phyloP scores from a whole-genome alignment of 2,329 filamentous ascomycete genomes.

The Daldinia eschscholtzii region DNA sequence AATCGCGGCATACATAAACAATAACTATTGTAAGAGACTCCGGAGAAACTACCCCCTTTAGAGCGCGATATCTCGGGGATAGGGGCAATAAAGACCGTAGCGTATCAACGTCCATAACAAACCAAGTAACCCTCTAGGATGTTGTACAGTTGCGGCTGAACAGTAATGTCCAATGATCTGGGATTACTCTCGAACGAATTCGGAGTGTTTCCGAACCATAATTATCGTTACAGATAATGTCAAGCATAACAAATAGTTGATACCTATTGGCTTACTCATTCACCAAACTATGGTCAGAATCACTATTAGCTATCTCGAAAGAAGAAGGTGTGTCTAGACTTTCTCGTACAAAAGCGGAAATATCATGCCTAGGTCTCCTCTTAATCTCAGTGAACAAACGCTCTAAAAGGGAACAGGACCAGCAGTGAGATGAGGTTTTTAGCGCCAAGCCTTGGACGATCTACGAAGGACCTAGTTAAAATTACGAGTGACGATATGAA shows the following conservation, averaged over 20 bases:
- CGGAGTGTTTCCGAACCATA: slow-evolving; percentile 4
- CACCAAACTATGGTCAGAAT: not conserved
- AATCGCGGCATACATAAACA: slow-evolving; percentile 16
- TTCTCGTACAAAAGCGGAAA: slow-evolving; percentile 1
- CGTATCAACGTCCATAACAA: slow-evolving; percentile 15
- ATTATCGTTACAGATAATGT: slow-evolving; percentile 4
- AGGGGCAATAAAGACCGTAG: slow-evolving; percentile 18
- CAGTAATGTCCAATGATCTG: slow-evolving; percentile 2
- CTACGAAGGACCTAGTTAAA: slow-evolving; percentile 1
- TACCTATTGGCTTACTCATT: not conserved
- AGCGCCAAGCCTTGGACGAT: slow-evolving; percentile 4
- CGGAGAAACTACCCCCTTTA: slow-evolving; percentile 26
- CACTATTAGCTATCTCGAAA: not conserved
- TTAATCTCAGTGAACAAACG: not conserved
- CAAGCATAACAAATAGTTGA: not conserved
- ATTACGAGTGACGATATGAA: slow-evolving; percentile 18
- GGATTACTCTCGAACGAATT: not conserved
- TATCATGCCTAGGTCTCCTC: not conserved
- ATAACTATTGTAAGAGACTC: slow-evolving; percentile 5
- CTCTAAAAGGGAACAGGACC: not conserved
- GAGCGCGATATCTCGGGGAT: slow-evolving; percentile 13
- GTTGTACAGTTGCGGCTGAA: slow-evolving; percentile 14
- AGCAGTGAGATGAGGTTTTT: not conserved
- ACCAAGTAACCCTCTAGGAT: slow-evolving; percentile 14
- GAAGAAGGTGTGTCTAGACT: slow-evolving; percentile 2